phyloP scores from a whole-genome alignment of 2,329 filamentous ascomycete genomes.

The Harringtonia lauricola region DNA sequence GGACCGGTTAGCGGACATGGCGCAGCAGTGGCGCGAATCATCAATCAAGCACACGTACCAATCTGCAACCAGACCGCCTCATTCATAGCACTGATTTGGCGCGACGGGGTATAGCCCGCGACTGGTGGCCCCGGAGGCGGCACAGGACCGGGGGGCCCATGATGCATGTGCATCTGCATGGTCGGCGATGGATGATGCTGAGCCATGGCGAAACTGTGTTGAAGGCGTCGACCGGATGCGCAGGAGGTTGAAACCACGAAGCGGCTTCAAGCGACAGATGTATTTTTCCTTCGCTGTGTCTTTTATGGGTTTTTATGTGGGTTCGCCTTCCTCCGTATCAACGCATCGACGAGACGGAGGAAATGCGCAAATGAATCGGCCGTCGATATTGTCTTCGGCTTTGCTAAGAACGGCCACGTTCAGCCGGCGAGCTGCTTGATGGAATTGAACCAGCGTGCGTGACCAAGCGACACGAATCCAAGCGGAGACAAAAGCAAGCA shows the following conservation, averaged over 20 bases:
- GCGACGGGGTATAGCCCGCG: constrained; percentile 49
- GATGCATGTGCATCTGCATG: constrained; percentile 57
- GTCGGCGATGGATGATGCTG: constrained; percentile 75
- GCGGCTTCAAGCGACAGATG: too few species aligned
- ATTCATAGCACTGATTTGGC: constrained; percentile 68
- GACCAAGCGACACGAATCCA: too few species aligned
- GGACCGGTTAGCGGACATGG: constrained; percentile 18
- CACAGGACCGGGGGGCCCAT: constrained; percentile 47
- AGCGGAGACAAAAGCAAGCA: not conserved
- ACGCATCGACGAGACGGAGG: too few species aligned
- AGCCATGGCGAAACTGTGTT: constrained; percentile 47
- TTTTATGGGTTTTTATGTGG: too few species aligned
- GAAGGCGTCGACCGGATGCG: too few species aligned
- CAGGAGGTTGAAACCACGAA: too few species aligned
- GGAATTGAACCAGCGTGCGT: too few species aligned
- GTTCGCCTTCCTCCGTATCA: too few species aligned
- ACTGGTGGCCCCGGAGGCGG: constrained; percentile 31
- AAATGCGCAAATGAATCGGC: not conserved
- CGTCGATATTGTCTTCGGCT: too few species aligned
- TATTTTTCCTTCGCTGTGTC: too few species aligned
- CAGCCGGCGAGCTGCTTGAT: too few species aligned
- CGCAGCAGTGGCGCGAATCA: constrained; percentile 11
- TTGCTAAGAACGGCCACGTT: too few species aligned
- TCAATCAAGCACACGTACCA: constrained; percentile 45
- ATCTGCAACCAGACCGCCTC: constrained; percentile 88